Conservation (phyloP, 805 yeast genomes). For the Grigorovia yakushimaensis region DNA sequence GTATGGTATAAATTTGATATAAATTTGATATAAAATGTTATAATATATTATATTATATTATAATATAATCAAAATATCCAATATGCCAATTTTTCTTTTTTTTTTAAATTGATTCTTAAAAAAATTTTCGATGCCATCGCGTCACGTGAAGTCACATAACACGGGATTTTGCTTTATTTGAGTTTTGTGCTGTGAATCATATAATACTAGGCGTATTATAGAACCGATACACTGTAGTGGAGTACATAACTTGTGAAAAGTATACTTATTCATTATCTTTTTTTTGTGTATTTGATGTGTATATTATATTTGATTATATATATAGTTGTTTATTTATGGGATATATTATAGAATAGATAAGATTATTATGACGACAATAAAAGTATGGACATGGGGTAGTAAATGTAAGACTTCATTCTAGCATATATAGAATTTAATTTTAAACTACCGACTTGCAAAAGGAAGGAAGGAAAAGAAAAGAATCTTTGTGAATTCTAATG, state of each 20-base stretch:
- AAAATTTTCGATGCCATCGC: neutral
- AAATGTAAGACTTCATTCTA: too few species aligned
- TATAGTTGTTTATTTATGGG: neutral
- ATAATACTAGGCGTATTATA: too few species aligned
- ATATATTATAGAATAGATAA: neutral
- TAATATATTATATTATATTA: neutral
- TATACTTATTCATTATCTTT: too few species aligned
- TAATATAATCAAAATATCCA: neutral
- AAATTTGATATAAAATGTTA: neutral
- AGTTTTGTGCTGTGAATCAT: too few species aligned
- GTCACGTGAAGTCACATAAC: neutral
- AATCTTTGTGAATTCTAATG: constrained; percentile 3
- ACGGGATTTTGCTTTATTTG: neutral
- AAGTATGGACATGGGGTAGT: too few species aligned
- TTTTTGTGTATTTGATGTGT: neutral
- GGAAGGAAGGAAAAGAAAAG: neutral
- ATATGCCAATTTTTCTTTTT: neutral
- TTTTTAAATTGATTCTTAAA: neutral
- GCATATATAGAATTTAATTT: too few species aligned
- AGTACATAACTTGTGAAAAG: too few species aligned
- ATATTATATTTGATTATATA: neutral
- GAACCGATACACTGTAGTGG: too few species aligned
- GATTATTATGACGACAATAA: neutral
- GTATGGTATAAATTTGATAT: too few species aligned
- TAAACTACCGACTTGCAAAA: too few species aligned